Evolutionary conservation across 371 early-diverging fungal genomes (phyloP).

Genomic region (Batkoa obscura): DNA sequence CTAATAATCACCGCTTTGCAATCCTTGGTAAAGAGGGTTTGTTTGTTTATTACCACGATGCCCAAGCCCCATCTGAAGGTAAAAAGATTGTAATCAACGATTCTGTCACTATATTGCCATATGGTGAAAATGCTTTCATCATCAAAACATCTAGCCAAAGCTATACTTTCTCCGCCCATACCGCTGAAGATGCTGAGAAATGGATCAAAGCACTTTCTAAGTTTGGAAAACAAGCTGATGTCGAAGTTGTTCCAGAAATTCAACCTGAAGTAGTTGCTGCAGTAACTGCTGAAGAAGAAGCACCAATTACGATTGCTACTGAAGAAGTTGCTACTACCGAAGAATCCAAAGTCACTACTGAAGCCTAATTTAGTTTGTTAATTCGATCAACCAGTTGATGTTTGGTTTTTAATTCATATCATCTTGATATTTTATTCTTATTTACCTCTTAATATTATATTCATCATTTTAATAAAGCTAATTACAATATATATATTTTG

Average conservation of each 20-base stretch:
- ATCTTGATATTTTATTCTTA: no score
- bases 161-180: constrained; percentile 2
- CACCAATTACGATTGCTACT: no score
- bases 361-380: no score
- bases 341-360: no score
- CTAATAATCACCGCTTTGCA: background rate
- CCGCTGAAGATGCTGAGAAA: background rate
- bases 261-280: background rate
- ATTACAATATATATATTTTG: no score
- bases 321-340: no score
- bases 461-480: no score
- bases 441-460: no score
- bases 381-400: no score
- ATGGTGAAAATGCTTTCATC: background rate
- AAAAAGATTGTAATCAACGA: constrained; percentile 6
- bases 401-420: no score
- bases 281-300: background rate
- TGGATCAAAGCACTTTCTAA: constrained; percentile 3
- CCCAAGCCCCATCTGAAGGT: constrained; percentile 1
- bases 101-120: background rate
- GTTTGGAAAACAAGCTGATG: background rate
- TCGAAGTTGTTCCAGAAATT: background rate
- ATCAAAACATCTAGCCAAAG: background rate
- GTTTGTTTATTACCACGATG: constrained; percentile 1
- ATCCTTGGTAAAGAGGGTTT: constrained; percentile 4